These are phyloP conservation scores for Microdochium trichocladiopsis DNA, from an alignment of 2,329 filamentous ascomycete species.

Conservation along the genomic window DNA sequence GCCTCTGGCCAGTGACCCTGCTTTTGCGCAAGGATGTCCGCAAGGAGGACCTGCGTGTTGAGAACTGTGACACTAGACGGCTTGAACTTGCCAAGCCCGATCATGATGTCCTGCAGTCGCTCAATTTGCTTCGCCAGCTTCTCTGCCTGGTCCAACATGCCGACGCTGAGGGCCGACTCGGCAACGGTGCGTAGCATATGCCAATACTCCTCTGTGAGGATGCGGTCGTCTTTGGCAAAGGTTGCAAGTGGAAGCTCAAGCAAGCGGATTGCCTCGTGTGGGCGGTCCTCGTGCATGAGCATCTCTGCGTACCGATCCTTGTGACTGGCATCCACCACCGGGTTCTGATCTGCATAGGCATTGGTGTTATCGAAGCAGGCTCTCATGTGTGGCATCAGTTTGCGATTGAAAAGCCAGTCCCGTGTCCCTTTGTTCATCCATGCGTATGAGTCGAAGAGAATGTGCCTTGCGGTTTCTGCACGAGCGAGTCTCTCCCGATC, in stretches of 20 bases:
- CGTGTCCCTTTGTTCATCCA: neutral
- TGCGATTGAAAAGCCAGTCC: neutral
- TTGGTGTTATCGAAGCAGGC: neutral
- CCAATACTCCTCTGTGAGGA: neutral
- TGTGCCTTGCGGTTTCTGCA: slow-evolving; percentile 1
- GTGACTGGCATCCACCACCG: neutral
- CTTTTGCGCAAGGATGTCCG: neutral
- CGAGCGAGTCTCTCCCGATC: neutral
- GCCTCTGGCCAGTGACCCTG: neutral
- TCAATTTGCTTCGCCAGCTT: neutral
- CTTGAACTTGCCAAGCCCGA: neutral
- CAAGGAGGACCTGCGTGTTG: neutral
- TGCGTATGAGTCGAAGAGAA: slow-evolving; percentile 4
- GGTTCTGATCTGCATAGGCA: neutral
- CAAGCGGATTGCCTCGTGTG: neutral
- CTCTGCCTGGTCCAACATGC: neutral
- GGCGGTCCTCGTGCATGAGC: neutral
- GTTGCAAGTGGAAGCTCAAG: neutral
- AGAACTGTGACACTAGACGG: neutral
- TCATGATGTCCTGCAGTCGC: neutral
- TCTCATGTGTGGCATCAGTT: neutral
- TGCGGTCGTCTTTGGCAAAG: neutral
- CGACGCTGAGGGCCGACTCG: neutral
- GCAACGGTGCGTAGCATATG: neutral
- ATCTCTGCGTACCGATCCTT: neutral